Base-by-base conservation (phyloP, 2,329 filamentous ascomycete species). In the Beauveria rudraprayagi region DNA sequence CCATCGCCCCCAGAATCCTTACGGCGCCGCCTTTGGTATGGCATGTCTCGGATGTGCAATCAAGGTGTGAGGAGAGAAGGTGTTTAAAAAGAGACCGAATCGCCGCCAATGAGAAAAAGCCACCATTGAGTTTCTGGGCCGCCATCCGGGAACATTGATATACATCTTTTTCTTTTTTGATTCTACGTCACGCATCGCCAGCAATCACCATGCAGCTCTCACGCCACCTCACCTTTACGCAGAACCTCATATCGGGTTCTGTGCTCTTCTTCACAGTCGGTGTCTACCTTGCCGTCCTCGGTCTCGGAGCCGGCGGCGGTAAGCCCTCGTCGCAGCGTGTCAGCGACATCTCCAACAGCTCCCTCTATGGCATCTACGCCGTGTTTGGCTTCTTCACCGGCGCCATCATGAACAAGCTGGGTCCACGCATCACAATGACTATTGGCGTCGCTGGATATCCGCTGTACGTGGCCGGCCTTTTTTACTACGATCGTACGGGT, bases 221-320 rank as follows among this genome's bases (percentile, higher is more conserved):
- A 28, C 55, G 55, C 14, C 55, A 40, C 44, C 55, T 57, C 24
- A 50, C 60, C 53, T 61, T 50, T 30, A 61, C 24, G 6, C 60
- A 61, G 44, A 61, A 61, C 60, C 52, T 61, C 43, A 63, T 61
- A 47, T 44, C 41, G 11, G 61, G 53, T 24, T 30, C 52, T 43
- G 50, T 62, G 5, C 63, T 64, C 43, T 62, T 64, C 62, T 64
- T 59, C 37, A 48, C 54, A n/a, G 57, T 60, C 24, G 60, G 63
- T n/a, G 58, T 65, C 41, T 65, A 63, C 19, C 54, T 63, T n/a
- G 63, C 63, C 22, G 41, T 65, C 16, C 54, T 58, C 47, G 63
- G 63, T 8, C 60, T 65, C 22, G 63, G 63, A n/a, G 63, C 63
- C 9, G 63, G 63, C 19, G 63, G 63, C 11, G 61, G 63, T 22